Base-by-base conservation (phyloP, 2,329 filamentous ascomycete genomes). In the Colletotrichum tropicale region DNA sequence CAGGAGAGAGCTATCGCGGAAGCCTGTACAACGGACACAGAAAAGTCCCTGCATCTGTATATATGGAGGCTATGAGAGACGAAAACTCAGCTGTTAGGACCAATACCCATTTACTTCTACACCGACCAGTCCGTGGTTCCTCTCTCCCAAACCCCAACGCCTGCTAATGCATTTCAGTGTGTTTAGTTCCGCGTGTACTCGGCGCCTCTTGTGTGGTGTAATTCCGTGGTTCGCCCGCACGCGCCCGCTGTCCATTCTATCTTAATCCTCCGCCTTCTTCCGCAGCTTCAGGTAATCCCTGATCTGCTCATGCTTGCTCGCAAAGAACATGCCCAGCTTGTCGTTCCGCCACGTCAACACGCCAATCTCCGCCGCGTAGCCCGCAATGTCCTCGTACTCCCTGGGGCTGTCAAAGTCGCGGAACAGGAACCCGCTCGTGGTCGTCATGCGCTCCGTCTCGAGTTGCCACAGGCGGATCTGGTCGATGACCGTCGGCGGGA, bases 391-490 rank as follows among this genome's bases (percentile, higher is more conserved):
- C 66, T 91, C 88, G 82, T 95, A 97, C 82, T 96, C 94, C 71
- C 90, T 90, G 67, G 89, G 86, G 36, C 89, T 92, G 58, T 92
- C 91, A 81, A 98, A 98, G 77, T 98, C 96, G 81, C 94, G 94
- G 88, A 99, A 98, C 32, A 98, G 84, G 83, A 95, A 98, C 0
- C 97, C 97, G 1, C 90, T 87, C 7, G 93, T 95, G 2, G 94
- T 92, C 83, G 94, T 94, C 91, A 99, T 98, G 66, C 97, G 91
- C 87, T 99, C 97, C 78, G 96, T 96, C 85, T 99, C 97, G 68
- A 98, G 93, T 87, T 99, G 96, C 97, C 97, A 99, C 24, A 99
- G 91, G 3, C 96, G 91, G 81, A 99, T 98, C 87, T 99, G 97
- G 85, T 99, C 97, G 77, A 98, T 95, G 18, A 99, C 97, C 0